Evolutionary conservation across 2,329 filamentous ascomycete species (phyloP).

Genomic region (Lachnellula willkommii): DNA sequence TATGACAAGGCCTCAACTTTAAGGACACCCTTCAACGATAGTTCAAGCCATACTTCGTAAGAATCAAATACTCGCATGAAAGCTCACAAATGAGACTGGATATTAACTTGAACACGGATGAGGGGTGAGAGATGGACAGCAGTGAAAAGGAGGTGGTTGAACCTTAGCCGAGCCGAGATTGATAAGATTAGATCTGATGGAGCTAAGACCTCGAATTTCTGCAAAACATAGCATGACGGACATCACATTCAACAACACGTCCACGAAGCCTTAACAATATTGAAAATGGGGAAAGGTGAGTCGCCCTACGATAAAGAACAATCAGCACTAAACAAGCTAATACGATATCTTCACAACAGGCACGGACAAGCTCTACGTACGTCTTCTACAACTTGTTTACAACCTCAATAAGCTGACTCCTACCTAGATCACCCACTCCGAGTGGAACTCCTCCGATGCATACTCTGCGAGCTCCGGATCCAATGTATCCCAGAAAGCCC

Average conservation of each 20-base stretch:
- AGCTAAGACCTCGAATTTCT: slow-evolving; percentile 1
- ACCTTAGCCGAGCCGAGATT: background rate
- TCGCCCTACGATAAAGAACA: background rate
- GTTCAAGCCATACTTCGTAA: too few species aligned
- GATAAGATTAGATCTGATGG: slow-evolving; percentile 1
- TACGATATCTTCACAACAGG: slow-evolving; percentile 26
- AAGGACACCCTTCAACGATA: too few species aligned
- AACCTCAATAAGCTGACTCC: slow-evolving; percentile 2
- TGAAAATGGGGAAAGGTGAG: slow-evolving; percentile 29
- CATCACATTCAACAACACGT: background rate
- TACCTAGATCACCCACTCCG: slow-evolving; percentile 82
- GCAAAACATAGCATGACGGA: background rate
- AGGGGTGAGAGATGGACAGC: too few species aligned
- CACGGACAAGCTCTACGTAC: slow-evolving; percentile 47
- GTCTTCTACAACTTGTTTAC: slow-evolving; percentile 3
- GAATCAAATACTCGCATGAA: too few species aligned
- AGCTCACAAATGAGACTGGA: too few species aligned
- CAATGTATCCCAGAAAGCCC: slow-evolving; percentile 56
- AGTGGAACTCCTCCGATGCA: slow-evolving; percentile 89
- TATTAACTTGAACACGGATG: too few species aligned
- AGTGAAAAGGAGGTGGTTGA: too few species aligned
- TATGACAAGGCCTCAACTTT: too few species aligned
- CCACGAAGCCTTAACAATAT: background rate
- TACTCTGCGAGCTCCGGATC: slow-evolving; percentile 76
- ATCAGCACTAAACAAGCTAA: background rate